phyloP scores from a whole-genome alignment of 805 yeast species.

The Grigorovia transvaalensis region DNA sequence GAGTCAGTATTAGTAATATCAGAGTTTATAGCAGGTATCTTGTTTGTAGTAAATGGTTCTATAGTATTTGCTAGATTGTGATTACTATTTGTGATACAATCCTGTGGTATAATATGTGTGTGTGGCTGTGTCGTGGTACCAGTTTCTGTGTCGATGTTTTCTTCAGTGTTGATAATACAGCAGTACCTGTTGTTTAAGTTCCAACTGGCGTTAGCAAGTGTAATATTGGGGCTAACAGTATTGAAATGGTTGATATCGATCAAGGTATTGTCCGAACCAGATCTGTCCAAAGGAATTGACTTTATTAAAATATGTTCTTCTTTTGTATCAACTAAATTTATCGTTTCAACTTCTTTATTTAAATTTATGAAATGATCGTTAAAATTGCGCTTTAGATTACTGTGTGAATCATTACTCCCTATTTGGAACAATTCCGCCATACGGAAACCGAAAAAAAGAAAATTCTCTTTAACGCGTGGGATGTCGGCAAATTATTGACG shows the following conservation, averaged over 20 bases:
- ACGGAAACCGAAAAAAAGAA: background rate
- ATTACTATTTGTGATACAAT: too few species aligned
- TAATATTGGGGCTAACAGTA: background rate
- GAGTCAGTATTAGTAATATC: background rate
- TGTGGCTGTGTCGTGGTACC: too few species aligned
- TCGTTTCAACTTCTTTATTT: background rate
- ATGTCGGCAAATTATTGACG: background rate
- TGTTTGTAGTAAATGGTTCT: too few species aligned
- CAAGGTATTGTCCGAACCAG: background rate
- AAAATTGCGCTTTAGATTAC: background rate
- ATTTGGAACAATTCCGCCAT: background rate
- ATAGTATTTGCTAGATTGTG: too few species aligned
- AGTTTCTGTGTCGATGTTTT: too few species aligned
- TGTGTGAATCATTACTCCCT: too few species aligned
- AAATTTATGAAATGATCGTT: background rate
- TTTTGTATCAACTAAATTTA: background rate
- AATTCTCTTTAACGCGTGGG: background rate
- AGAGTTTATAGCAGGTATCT: too few species aligned
- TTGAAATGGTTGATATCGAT: background rate
- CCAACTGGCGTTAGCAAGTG: background rate
- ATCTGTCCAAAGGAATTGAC: background rate
- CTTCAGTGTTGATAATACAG: too few species aligned
- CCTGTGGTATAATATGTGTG: too few species aligned
- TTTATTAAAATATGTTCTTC: background rate
- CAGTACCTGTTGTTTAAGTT: too few species aligned